phyloP scores from a whole-genome alignment of 345 rosid genomes.

The Citrus medica region DNA sequence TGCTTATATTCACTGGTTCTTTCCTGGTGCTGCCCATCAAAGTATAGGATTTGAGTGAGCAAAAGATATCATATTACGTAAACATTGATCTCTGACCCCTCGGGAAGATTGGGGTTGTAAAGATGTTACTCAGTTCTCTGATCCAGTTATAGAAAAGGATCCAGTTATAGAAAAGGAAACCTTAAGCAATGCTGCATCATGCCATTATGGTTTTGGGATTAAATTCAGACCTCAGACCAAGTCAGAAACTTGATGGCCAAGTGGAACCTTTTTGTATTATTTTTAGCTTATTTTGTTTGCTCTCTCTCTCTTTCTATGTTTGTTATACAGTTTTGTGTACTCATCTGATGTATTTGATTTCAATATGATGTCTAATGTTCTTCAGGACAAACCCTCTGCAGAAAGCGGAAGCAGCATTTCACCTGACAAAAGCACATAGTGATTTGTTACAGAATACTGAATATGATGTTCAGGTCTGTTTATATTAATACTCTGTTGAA shows the following conservation, averaged over 20 bases:
- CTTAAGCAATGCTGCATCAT: neutral
- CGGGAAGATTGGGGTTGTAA: neutral
- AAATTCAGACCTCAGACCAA: neutral
- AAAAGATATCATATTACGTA: neutral
- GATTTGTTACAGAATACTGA: slow-evolving; percentile 20
- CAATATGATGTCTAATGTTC: slow-evolving; percentile 1
- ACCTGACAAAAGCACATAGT: slow-evolving; percentile 16
- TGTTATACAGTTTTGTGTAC: neutral
- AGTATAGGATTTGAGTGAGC: neutral
- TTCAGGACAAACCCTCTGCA: slow-evolving; percentile 24
- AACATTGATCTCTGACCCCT: neutral
- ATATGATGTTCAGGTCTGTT: slow-evolving; percentile 34
- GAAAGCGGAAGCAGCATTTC: slow-evolving; percentile 26
- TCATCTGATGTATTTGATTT: neutral
- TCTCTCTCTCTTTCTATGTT: neutral
- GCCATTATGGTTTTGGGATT: neutral
- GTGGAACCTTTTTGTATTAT: neutral
- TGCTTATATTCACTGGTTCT: neutral
- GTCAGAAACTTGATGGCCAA: neutral
- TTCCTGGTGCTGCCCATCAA: neutral
- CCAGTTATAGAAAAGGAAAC: neutral
- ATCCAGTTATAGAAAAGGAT: too few relatives aligned
- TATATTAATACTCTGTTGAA: neutral
- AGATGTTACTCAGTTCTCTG: neutral
- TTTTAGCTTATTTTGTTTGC: neutral